Evolutionary conservation across 192 early-diverging fungal species (phyloP).

Genomic region (Chytriomyces sp.): DNA sequence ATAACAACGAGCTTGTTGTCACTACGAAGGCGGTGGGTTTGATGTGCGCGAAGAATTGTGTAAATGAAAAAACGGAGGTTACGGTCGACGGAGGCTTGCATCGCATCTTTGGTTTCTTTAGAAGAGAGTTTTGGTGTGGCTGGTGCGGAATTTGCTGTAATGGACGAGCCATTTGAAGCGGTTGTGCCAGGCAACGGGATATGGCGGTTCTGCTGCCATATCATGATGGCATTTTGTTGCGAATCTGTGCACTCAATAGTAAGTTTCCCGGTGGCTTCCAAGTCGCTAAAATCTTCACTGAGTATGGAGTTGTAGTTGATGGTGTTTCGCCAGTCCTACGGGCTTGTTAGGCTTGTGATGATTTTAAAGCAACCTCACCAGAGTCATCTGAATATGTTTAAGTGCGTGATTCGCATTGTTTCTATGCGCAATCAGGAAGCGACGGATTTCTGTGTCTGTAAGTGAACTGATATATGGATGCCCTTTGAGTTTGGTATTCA

Average conservation of each 20-base stretch:
- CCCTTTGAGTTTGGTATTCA: slow-evolving; percentile 6
- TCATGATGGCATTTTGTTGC: slow-evolving; percentile 27
- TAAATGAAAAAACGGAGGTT: slow-evolving; percentile 36
- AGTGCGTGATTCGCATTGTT: slow-evolving; percentile 4
- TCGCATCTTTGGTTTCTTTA: slow-evolving; percentile 17
- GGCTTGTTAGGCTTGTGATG: not conserved
- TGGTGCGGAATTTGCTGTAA: not conserved
- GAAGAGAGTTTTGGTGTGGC: not conserved
- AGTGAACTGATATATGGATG: slow-evolving; percentile 16
- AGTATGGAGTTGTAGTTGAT: slow-evolving; percentile 24
- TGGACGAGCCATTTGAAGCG: not conserved
- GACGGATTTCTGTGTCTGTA: slow-evolving; percentile 8
- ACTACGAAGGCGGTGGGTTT: not conserved
- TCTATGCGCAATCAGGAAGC: slow-evolving; percentile 20
- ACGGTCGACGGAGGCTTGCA: not conserved
- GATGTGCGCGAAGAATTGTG: slow-evolving; percentile 32
- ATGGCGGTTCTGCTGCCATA: slow-evolving; percentile 20
- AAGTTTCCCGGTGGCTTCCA: slow-evolving; percentile 34
- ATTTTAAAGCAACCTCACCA: slow-evolving; percentile 11
- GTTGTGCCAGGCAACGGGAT: not conserved
- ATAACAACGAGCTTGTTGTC: slow-evolving; percentile 31
- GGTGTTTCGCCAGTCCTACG: slow-evolving; percentile 25
- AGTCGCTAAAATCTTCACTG: slow-evolving; percentile 35
- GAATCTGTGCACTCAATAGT: slow-evolving; percentile 14
- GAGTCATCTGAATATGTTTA: slow-evolving; percentile 23